Base-by-base conservation (phyloP, 1,284 basidiomycete species). In the Ceratobasidium sp. region DNA sequence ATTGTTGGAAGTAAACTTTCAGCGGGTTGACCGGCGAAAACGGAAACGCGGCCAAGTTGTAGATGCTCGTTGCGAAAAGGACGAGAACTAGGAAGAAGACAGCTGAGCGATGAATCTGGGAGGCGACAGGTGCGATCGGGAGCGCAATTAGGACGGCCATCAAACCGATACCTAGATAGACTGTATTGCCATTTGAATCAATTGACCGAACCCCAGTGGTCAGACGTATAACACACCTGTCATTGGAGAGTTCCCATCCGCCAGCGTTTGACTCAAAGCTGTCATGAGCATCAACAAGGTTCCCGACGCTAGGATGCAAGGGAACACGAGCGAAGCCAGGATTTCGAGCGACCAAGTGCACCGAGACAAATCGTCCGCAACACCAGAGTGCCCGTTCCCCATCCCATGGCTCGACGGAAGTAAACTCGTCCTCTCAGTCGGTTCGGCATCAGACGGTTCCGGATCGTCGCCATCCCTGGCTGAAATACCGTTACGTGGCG, bases 1-100 rank as follows among this genome's bases (percentile, higher is more conserved):
- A 84, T 80, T 93, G 92, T 67, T 87, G 85, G 85, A 92, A 94
- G 82, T 86, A 92, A 0, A 93, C 83, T 78, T 92, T 93, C 79
- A 93, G 83, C 0, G 92, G 91, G 2, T 86, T 82, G 32, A 87
- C 82, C 40, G 85, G 82, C 15, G 88, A 88, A 84, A 94, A 94
- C 0, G 92, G 92, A 83, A 90, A 90, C 17, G 83, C 82, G 1
- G 87, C 79, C 82, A 87, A 86, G 40, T 86, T 83, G 73, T 87
- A 88, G 7, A 85, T 78, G 0, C 88, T 86, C 1, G 86, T 83
- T 2, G 86, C 77, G 1, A 88, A 76, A 75, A 91, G 87, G 13
- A 89, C 77, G 19, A 85, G 76, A 2, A 87, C 75, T 13, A 88
- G 80, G 46, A 86, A 54, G 13, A 84, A 69, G 0, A 87, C 86